Evolutionary conservation across 169 alveolate species (phyloP).

Genomic region (Plasmodium inui): DNA sequence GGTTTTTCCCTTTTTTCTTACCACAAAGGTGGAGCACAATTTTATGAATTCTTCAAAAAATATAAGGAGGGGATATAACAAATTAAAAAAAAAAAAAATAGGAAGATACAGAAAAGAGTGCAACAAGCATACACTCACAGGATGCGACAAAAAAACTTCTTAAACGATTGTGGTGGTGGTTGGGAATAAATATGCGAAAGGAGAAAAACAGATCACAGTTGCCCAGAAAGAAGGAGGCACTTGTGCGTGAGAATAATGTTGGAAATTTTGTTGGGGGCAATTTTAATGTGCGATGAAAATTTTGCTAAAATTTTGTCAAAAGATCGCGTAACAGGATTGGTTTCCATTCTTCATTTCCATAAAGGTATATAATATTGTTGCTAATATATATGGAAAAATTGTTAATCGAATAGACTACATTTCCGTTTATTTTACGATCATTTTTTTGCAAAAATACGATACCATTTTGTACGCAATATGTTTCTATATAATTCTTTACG

Average conservation of each 20-base stretch:
- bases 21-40: neutral
- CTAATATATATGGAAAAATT: constrained; percentile 62
- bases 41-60: neutral
- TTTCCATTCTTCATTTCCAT: constrained; percentile 46
- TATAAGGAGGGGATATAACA: neutral
- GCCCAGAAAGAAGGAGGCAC: neutral
- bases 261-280: neutral
- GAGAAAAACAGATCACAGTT: neutral
- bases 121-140: neutral
- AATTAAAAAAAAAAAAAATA: neutral
- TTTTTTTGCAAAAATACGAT: constrained; percentile 54
- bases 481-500: constrained; percentile 43
- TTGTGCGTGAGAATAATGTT: neutral
- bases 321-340: constrained; percentile 53
- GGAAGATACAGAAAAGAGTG: neutral
- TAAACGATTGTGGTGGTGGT: neutral
- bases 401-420: constrained; percentile 43
- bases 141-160: neutral
- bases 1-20: neutral
- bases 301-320: constrained; percentile 10
- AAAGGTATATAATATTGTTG: constrained; percentile 57
- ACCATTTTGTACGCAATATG: constrained; percentile 46
- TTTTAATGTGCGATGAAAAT: neutral
- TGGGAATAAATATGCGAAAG: neutral
- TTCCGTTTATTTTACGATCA: constrained; percentile 67